Conservation (phyloP, 2,329 filamentous ascomycete species). For the Fusarium tupiense region DNA sequence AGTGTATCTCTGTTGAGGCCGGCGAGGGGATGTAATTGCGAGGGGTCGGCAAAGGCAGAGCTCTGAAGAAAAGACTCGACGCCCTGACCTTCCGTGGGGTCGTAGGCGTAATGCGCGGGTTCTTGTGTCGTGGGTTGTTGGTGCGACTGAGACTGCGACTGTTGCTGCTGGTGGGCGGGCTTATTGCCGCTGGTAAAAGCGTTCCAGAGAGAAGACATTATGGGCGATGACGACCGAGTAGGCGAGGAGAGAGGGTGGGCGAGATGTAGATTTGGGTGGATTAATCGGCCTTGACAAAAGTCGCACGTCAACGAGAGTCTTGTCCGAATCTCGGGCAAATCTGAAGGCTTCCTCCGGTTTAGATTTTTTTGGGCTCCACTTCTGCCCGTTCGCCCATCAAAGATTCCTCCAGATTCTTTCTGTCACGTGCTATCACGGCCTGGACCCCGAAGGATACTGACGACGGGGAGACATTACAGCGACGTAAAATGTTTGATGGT, state of each 20-base stretch:
- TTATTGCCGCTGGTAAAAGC: constrained; percentile 69
- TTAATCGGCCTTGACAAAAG: constrained; percentile 29
- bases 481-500: neutral
- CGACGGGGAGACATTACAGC: neutral
- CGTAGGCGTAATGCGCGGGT: constrained; percentile 68
- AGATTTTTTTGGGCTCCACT: constrained; percentile 46
- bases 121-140: constrained; percentile 54
- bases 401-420: constrained; percentile 20
- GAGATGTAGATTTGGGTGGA: constrained; percentile 30
- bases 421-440: constrained; percentile 24
- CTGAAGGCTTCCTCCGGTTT: constrained; percentile 37
- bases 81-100: constrained; percentile 78
- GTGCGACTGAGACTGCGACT: constrained; percentile 52
- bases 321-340: constrained; percentile 40
- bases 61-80: constrained; percentile 86
- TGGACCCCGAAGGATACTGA: constrained; percentile 3
- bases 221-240: constrained; percentile 32
- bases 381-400: constrained; percentile 16
- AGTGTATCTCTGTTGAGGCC: constrained; percentile 92
- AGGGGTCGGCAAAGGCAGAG: constrained; percentile 83
- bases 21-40: constrained; percentile 90
- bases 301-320: constrained; percentile 40
- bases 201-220: constrained; percentile 69
- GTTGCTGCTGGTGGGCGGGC: constrained; percentile 53
- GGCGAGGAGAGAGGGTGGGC: constrained; percentile 17